Conservation (phyloP, 1,284 basidiomycete genomes). For the Fistulina hepatica region DNA sequence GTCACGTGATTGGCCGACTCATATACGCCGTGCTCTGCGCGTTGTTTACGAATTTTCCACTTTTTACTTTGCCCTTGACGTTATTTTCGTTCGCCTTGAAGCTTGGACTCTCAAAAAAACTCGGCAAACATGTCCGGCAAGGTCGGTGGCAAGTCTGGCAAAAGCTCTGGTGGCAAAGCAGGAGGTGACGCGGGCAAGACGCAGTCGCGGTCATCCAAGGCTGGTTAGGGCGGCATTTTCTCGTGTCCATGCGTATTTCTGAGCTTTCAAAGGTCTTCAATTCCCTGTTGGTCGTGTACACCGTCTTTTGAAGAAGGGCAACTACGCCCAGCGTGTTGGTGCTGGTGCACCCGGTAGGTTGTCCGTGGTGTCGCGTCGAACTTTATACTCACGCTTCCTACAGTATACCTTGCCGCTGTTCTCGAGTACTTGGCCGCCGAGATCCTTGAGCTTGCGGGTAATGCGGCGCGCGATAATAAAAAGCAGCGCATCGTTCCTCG, state of each 20-base stretch:
- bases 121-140: conserved; percentile 6
- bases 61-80: neutral
- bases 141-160: conserved; percentile 31
- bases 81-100: conserved; percentile 1
- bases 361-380: conserved; percentile 2
- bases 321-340: conserved; percentile 74
- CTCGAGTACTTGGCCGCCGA: conserved; percentile 79
- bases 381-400: neutral
- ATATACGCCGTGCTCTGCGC: neutral
- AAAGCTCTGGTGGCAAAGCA: conserved; percentile 47
- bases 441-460: conserved; percentile 80
- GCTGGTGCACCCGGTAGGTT: conserved; percentile 65
- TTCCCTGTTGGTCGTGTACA: conserved; percentile 90
- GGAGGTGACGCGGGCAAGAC: conserved; percentile 39
- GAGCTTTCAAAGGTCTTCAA: conserved; percentile 47
- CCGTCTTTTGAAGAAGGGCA: conserved; percentile 77
- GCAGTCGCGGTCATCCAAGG: conserved; percentile 73
- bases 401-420: conserved; percentile 70
- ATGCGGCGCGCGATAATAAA: conserved; percentile 72
- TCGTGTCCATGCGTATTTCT: neutral
- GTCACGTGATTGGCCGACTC: neutral
- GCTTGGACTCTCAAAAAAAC: neutral
- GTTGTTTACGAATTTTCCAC: conserved; percentile 6
- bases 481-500: conserved; percentile 89
- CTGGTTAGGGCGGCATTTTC: conserved; percentile 19